Evolutionary conservation across 1,139 yeast species (phyloP).

Genomic region (Suhomyces bribrorum): DNA sequence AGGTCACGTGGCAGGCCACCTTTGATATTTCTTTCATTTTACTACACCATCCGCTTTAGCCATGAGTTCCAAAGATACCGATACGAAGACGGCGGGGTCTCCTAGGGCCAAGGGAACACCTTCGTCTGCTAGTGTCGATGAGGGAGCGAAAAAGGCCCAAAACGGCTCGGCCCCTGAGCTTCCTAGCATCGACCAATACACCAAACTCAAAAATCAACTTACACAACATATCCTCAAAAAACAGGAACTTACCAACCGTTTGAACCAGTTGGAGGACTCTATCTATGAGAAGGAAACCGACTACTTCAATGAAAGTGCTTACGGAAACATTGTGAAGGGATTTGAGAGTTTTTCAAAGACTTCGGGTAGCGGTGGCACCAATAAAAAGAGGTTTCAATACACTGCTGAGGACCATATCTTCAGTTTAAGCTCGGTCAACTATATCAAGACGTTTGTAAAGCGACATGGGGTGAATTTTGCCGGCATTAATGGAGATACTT

Average conservation of each 20-base stretch:
- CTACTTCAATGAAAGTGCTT: constrained; percentile 67
- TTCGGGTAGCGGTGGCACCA: constrained; percentile 31
- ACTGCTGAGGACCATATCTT: constrained; percentile 85
- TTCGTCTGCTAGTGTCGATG: constrained; percentile 3
- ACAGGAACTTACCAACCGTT: constrained; percentile 61
- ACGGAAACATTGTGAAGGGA: constrained; percentile 86
- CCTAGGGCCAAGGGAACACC: constrained; percentile 1
- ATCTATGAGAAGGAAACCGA: constrained; percentile 81
- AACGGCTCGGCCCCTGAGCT: constrained; percentile 11
- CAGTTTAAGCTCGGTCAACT: constrained; percentile 75
- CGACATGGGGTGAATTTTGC: constrained; percentile 22
- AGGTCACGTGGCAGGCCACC: not conserved
- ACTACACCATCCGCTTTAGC: not conserved
- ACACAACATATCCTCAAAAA: constrained; percentile 65
- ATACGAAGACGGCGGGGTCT: constrained; percentile 1
- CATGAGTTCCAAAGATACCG: constrained; percentile 2
- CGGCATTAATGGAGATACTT: constrained; percentile 12
- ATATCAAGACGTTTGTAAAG: constrained; percentile 60
- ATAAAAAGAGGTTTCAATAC: constrained; percentile 57
- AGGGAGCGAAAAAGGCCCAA: not conserved
- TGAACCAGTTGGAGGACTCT: constrained; percentile 68
- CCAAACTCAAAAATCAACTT: constrained; percentile 65
- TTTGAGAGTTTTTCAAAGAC: constrained; percentile 77
- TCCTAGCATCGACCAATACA: constrained; percentile 42
- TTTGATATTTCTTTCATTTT: not conserved